These are phyloP conservation scores for Breynia disticha DNA, from an alignment of 441 rosid species.

Conservation along the genomic window DNA sequence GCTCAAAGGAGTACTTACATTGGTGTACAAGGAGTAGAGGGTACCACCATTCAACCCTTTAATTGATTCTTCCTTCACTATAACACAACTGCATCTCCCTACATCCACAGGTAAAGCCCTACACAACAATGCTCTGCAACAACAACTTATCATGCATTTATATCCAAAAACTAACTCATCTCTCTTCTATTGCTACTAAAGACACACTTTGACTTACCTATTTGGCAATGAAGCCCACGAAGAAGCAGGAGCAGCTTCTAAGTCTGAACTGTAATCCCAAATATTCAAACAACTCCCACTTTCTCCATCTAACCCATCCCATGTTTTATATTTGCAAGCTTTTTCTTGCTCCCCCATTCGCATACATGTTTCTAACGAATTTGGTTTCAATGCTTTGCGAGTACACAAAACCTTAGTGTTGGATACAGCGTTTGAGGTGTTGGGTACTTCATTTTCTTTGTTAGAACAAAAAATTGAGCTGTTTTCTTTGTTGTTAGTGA, in stretches of 20 bases:
- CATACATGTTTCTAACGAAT: slow-evolving; percentile 72
- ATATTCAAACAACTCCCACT: slow-evolving; percentile 54
- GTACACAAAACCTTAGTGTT: slow-evolving; percentile 26
- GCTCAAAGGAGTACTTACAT: too few species aligned
- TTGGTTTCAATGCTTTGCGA: slow-evolving; percentile 47
- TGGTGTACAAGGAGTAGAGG: slow-evolving; percentile 66
- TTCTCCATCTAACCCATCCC: slow-evolving; percentile 61
- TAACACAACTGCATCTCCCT: slow-evolving; percentile 80
- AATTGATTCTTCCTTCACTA: slow-evolving; percentile 57
- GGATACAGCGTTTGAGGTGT: background rate
- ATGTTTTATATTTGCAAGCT: slow-evolving; percentile 34
- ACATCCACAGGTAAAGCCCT: slow-evolving; percentile 83
- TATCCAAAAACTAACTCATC: too few species aligned
- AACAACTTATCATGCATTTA: background rate
- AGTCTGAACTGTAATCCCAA: slow-evolving; percentile 93
- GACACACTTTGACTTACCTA: slow-evolving; percentile 24
- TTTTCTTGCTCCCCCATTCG: slow-evolving; percentile 57
- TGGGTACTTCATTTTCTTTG: too few species aligned
- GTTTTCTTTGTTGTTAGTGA: too few species aligned
- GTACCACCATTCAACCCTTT: slow-evolving; percentile 45
- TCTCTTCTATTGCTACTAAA: too few species aligned
- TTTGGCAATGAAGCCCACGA: slow-evolving; percentile 90
- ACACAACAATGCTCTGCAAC: slow-evolving; percentile 63
- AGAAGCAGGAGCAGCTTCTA: slow-evolving; percentile 92
- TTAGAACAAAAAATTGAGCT: too few species aligned